These are phyloP conservation scores for Podosphaera leucotricha DNA, from an alignment of 2,329 filamentous ascomycete species.

Conservation along the genomic window DNA sequence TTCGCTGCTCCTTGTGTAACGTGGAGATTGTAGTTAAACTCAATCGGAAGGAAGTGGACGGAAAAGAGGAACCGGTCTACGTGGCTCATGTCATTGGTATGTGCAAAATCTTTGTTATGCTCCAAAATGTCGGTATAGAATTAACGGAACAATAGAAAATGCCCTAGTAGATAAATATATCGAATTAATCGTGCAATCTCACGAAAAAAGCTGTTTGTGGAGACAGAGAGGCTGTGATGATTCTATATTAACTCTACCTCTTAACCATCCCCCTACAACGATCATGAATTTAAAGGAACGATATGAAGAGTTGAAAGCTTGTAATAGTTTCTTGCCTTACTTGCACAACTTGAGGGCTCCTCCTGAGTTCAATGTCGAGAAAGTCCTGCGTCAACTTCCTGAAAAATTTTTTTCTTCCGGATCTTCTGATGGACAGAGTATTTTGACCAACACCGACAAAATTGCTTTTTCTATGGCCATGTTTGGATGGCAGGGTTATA, in stretches of 20 bases:
- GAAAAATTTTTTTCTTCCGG: slow-evolving; percentile 24
- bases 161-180: slow-evolving; percentile 56
- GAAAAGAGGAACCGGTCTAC: slow-evolving; percentile 27
- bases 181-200: slow-evolving; percentile 47
- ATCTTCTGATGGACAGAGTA: background rate
- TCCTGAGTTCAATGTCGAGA: slow-evolving; percentile 25
- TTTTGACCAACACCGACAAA: slow-evolving; percentile 23
- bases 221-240: slow-evolving; percentile 66
- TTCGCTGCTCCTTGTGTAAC: slow-evolving; percentile 67
- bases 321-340: slow-evolving; percentile 34
- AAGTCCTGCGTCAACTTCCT: slow-evolving; percentile 26
- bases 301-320: slow-evolving; percentile 36
- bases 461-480: slow-evolving; percentile 45
- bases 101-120: slow-evolving; percentile 3
- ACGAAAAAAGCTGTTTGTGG: slow-evolving; percentile 71
- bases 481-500: slow-evolving; percentile 46
- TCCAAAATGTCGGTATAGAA: background rate
- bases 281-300: slow-evolving; percentile 34
- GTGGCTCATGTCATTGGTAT: slow-evolving; percentile 36
- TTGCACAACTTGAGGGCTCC: slow-evolving; percentile 33
- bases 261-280: slow-evolving; percentile 36
- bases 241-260: slow-evolving; percentile 33
- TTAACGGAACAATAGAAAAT: slow-evolving; percentile 21
- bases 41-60: slow-evolving; percentile 33
- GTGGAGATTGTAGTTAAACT: slow-evolving; percentile 67